Conservation (phyloP, 2,329 filamentous ascomycete species). For the Fusarium odoratissimum region DNA sequence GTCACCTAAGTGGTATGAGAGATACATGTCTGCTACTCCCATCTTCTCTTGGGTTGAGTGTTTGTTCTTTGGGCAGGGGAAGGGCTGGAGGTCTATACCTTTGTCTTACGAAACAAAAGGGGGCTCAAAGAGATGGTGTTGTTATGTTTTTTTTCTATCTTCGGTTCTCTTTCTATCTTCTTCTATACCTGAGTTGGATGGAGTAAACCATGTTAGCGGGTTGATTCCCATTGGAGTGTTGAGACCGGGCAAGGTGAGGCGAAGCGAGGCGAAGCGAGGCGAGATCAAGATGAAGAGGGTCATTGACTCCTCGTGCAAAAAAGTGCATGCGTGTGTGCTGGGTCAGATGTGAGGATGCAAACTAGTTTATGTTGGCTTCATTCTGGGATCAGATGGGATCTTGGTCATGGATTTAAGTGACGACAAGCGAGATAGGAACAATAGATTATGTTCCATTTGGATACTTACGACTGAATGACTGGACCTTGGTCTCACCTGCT, state of each 20-base stretch:
- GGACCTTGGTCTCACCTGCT: not conserved
- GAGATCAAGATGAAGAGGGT: conserved; percentile 14
- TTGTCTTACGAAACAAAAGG: conserved; percentile 33
- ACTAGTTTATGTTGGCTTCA: conserved; percentile 38
- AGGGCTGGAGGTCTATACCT: conserved; percentile 25
- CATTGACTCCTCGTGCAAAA: conserved; percentile 20
- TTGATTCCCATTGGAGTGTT: conserved; percentile 32
- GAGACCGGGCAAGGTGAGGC: conserved; percentile 5
- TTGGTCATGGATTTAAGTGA: conserved; percentile 40
- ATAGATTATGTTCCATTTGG: conserved; percentile 47
- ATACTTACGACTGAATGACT: conserved; percentile 29
- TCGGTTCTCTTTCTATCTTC: conserved; percentile 30
- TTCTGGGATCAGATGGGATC: conserved; percentile 37
- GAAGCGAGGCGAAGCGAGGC: conserved; percentile 20
- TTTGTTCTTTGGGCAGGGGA: conserved; percentile 25
- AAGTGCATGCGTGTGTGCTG: conserved; percentile 34
- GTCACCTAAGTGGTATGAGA: conserved; percentile 24
- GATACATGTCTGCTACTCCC: conserved; percentile 14
- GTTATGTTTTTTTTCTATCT: conserved; percentile 12
- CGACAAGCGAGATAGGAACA: conserved; percentile 41
- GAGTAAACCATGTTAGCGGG: conserved; percentile 37
- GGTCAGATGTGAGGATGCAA: conserved; percentile 42
- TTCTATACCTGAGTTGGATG: conserved; percentile 48
- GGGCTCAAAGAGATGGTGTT: conserved; percentile 29
- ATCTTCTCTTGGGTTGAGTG: conserved; percentile 32